phyloP scores from a whole-genome alignment of 371 early-diverging fungal species.

The Umbelopsis sp. region DNA sequence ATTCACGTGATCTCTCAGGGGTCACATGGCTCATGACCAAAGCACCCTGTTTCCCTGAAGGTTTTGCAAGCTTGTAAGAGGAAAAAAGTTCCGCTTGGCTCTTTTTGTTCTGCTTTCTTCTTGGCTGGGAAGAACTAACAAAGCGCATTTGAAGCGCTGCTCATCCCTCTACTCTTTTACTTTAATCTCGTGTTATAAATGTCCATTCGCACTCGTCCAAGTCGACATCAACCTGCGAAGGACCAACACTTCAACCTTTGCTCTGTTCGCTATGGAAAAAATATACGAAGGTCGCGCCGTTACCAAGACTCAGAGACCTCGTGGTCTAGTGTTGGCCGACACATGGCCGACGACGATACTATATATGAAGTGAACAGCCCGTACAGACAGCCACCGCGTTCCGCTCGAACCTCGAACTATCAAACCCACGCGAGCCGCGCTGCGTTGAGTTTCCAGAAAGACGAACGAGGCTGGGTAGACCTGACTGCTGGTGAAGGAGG shows the following conservation, averaged over 20 bases:
- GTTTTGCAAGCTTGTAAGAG: too few species aligned
- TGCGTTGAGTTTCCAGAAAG: not conserved
- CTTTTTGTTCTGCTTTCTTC: conserved; percentile 1
- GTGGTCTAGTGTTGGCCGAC: not conserved
- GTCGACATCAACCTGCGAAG: not conserved
- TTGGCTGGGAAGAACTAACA: not conserved
- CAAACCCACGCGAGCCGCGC: conserved; percentile 4
- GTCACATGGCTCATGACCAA: conserved; percentile 7
- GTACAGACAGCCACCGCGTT: not conserved
- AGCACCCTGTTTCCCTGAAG: not conserved
- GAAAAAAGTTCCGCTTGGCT: conserved; percentile 12
- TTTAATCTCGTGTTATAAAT: not conserved
- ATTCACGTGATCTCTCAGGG: conserved; percentile 4
- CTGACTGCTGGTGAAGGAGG: not conserved
- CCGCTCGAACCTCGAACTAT: not conserved
- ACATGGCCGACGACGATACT: not conserved
- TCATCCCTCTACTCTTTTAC: not conserved
- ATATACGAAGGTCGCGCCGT: conserved; percentile 6
- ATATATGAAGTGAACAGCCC: not conserved
- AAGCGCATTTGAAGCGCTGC: not conserved
- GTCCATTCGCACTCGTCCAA: conserved; percentile 9
- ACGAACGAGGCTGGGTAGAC: conserved; percentile 13
- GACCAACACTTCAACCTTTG: not conserved
- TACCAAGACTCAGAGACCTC: not conserved
- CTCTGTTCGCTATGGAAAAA: conserved; percentile 3